Conservation (phyloP, 176 grass and related monocot genomes). For the Oryza glumipatula region DNA sequence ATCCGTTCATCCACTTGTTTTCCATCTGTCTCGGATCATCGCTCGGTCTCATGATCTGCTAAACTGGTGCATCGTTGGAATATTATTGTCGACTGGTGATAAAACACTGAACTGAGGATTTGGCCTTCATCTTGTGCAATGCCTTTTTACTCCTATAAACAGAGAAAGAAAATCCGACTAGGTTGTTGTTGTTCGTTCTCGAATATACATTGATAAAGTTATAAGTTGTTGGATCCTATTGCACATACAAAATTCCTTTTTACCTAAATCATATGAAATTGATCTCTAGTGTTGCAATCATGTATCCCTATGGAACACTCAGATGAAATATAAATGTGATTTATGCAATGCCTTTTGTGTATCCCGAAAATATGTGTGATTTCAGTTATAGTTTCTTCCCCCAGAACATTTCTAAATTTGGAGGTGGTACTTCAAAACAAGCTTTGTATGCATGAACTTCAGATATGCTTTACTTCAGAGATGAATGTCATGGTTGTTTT, state of each 20-base stretch:
- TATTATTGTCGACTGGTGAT: neutral
- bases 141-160: neutral
- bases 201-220: neutral
- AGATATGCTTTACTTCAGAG: neutral
- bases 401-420: neutral
- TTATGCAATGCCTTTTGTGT: no score
- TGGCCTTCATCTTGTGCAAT: neutral
- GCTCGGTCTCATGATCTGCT: neutral
- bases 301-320: neutral
- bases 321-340: neutral
- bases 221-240: neutral
- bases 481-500: neutral
- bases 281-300: neutral
- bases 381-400: neutral
- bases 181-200: neutral
- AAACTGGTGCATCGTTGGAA: neutral
- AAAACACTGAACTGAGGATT: neutral
- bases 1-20: neutral
- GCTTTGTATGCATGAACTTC: neutral
- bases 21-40: neutral
- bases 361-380: neutral
- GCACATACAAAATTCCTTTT: neutral
- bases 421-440: neutral
- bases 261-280: neutral
- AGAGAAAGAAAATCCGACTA: neutral